Evolutionary conservation across 768 basidiomycete genomes (phyloP).

Genomic region (Melanogaster broomeanus): DNA sequence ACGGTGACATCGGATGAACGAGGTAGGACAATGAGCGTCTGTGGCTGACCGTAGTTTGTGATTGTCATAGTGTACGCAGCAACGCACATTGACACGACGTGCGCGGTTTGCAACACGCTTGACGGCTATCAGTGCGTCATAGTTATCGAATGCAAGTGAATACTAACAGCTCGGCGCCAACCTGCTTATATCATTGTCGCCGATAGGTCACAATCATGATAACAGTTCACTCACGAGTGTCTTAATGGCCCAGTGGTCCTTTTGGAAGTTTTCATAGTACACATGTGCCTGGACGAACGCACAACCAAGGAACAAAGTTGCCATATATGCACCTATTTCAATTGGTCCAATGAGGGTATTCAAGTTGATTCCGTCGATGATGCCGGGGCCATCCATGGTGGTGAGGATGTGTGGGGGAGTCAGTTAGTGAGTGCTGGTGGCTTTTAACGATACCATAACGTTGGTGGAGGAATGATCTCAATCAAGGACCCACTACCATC

Average conservation of each 20-base stretch:
- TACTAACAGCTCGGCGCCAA: no score
- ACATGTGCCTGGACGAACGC: conserved; percentile 1
- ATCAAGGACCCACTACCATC: no score
- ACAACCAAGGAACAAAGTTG: conserved; percentile 1
- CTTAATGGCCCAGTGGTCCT: neutral
- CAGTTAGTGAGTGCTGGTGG: no score
- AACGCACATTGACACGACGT: neutral
- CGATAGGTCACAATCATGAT: no score
- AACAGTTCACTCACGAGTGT: neutral
- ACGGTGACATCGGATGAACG: no score
- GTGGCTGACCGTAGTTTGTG: neutral
- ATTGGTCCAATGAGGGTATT: neutral
- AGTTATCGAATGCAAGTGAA: no score
- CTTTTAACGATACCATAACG: no score
- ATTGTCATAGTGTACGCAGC: neutral
- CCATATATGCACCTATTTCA: neutral
- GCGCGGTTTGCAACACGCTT: neutral
- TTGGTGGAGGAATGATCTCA: no score
- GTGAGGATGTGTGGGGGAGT: neutral
- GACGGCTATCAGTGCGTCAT: neutral
- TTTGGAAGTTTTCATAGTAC: conserved; percentile 1
- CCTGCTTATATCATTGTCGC: no score
- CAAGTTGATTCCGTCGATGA: no score
- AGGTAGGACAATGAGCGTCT: neutral
- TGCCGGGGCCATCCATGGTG: neutral